Base-by-base conservation (phyloP, 2,329 filamentous ascomycete species). In the Aspergillus novofumigatus region DNA sequence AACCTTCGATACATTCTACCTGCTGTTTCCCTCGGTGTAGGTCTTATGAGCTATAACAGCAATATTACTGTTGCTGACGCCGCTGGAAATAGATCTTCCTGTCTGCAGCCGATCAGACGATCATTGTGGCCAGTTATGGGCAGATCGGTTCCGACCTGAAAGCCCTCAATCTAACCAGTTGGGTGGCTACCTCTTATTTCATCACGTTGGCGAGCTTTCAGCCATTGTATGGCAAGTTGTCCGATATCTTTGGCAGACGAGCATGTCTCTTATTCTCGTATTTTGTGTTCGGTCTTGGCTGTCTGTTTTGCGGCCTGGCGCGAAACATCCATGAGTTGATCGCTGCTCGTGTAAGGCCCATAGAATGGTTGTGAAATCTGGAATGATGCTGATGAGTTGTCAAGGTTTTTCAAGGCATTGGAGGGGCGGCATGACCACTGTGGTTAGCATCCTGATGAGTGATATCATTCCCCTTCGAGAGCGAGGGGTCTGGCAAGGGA, bases 51-150 rank as follows among this genome's bases (percentile, higher is more conserved):
- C 14, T 7, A 17, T 17, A 17, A n/a, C 32, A 3, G 14, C 32
- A 38, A 17, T 38, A 38, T 35, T 35, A 35, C 6, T 17, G 5
- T 38, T 38, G 14, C 32, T 38, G 32, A 38, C 32, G 14, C 32
- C 14, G 14, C 32, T 38, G 14, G n/a, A 17, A 52, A 44, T 67
- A 89, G 86, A 77, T 92, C 44, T 90, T 90, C 68, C 79, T 93
- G 7, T 82, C 86, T 21, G 87, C 89, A 3, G 81, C 87, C 52
- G 90, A 93, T 68, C 88, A 92, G 71, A 90, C 90, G 0, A 84
- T 92, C 54, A 86, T 90, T 29, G 84, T 92, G 51, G 85, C 86
- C n/a, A 86, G 83, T n/a, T 92, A 92, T 71, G 88, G 87, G 51
- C 85, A 82, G 60, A 92, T 93, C 65, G 89, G 89, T 10, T 90